phyloP scores from a whole-genome alignment of 805 yeast species.

The Yamadazyma phyllophila region DNA sequence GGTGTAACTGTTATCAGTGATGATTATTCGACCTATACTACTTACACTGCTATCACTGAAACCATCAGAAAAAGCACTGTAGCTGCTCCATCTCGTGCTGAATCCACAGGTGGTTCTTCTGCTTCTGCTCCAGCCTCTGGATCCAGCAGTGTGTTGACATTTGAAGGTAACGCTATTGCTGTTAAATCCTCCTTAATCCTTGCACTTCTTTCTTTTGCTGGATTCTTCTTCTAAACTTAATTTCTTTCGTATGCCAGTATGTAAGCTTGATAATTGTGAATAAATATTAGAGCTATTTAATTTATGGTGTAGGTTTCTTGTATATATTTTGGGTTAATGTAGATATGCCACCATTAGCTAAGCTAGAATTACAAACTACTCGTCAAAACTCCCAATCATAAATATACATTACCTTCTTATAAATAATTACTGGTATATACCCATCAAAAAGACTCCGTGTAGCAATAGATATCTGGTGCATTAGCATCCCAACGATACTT shows the following conservation, averaged over 20 bases:
- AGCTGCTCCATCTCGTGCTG: conserved; percentile 2
- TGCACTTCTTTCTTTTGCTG: conserved; percentile 8
- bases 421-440: background rate
- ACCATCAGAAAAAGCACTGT: background rate
- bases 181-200: background rate
- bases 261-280: background rate
- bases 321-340: no score
- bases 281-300: background rate
- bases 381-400: no score
- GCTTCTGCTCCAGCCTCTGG: background rate
- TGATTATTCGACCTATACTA: conserved; percentile 20
- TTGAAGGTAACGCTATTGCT: conserved; percentile 1
- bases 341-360: no score
- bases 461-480: conserved; percentile 43
- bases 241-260: background rate
- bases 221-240: conserved; percentile 4
- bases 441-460: conserved; percentile 31
- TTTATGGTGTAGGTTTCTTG: no score
- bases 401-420: background rate
- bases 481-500: conserved; percentile 22
- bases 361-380: no score
- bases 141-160: conserved; percentile 5
- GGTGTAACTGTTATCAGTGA: conserved; percentile 24
- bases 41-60: background rate
- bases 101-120: background rate